These are phyloP conservation scores for Trichosanthes truncata DNA, from an alignment of 306 rosid genomes.

Conservation along the genomic window DNA sequence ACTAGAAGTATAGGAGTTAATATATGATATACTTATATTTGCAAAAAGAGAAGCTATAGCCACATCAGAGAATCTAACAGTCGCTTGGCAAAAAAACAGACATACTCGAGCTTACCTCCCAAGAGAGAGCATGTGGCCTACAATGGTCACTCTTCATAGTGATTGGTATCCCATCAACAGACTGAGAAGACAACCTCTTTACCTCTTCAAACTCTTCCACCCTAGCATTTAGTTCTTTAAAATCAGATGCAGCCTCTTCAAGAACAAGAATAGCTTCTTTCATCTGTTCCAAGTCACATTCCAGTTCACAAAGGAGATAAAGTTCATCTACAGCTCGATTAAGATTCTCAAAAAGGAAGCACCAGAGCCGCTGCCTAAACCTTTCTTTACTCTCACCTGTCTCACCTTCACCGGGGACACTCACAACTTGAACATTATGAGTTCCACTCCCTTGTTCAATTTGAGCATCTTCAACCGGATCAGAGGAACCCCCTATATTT, in stretches of 20 bases:
- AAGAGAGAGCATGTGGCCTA: conserved; percentile 97
- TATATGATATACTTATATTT: neutral
- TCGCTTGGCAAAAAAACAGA: conserved; percentile 1
- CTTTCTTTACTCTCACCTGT: conserved; percentile 90
- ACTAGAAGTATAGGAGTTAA: neutral
- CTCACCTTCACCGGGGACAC: conserved; percentile 48
- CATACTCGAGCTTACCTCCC: conserved; percentile 69
- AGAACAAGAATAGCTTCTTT: conserved; percentile 97
- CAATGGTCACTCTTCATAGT: conserved; percentile 86
- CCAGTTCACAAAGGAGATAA: conserved; percentile 97
- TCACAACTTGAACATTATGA: conserved; percentile 34
- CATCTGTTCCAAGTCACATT: conserved; percentile 95
- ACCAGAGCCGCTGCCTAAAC: conserved; percentile 96
- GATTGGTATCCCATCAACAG: conserved; percentile 55
- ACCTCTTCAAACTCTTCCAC: conserved; percentile 89
- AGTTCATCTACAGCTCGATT: conserved; percentile 98
- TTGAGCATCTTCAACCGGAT: conserved; percentile 27
- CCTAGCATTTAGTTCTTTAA: conserved; percentile 69
- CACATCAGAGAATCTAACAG: neutral
- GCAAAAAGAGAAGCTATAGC: neutral
- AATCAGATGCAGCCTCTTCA: conserved; percentile 93
- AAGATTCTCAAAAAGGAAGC: conserved; percentile 96
- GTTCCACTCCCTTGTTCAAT: conserved; percentile 21
- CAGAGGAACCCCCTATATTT: conserved; percentile 22
- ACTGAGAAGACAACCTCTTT: conserved; percentile 61